Percentiles rank a stretch among this genome's conserved stretches.
phyloP scores from a whole-genome alignment of 169 alveolate genomes.

The Theileria annulata region DNA sequence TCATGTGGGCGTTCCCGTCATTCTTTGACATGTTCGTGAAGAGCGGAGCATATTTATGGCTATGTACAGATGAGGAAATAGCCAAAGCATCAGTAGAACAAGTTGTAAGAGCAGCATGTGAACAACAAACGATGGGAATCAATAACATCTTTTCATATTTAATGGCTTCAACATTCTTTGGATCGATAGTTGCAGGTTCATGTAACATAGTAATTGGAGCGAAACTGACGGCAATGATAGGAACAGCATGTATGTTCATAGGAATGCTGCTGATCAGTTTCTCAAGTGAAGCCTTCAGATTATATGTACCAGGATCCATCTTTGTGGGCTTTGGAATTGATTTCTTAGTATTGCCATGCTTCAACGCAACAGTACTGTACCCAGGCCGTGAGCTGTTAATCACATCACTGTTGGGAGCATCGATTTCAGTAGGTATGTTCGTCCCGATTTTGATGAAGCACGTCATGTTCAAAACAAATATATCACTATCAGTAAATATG shows the following conservation, averaged over 20 bases:
- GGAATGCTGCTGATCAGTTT: slow-evolving; percentile 54
- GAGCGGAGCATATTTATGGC: slow-evolving; percentile 68
- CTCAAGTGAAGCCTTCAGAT: slow-evolving; percentile 57
- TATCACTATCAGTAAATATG: slow-evolving; percentile 45
- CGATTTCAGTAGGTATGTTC: slow-evolving; percentile 61
- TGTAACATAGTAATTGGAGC: slow-evolving; percentile 63
- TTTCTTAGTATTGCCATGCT: slow-evolving; percentile 49
- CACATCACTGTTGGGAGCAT: slow-evolving; percentile 61
- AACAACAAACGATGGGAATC: slow-evolving; percentile 60
- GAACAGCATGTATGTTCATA: slow-evolving; percentile 45
- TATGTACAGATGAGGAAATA: slow-evolving; percentile 32
- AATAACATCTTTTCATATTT: slow-evolving; percentile 42
- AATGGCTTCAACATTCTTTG: slow-evolving; percentile 54
- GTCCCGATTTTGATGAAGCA: slow-evolving; percentile 53
- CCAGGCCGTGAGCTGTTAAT: slow-evolving; percentile 66
- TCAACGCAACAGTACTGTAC: slow-evolving; percentile 61
- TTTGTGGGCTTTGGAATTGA: slow-evolving; percentile 67
- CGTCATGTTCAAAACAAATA: slow-evolving; percentile 14
- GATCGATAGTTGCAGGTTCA: slow-evolving; percentile 63
- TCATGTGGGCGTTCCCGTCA: slow-evolving; percentile 38
- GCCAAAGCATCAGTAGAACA: not conserved
- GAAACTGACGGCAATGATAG: slow-evolving; percentile 56
- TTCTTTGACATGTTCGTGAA: slow-evolving; percentile 54
- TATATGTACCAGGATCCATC: slow-evolving; percentile 55
- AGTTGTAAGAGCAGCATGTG: slow-evolving; percentile 38